A percentile compares a stretch with the other conserved stretches of the same genome.
Evolutionary conservation across 441 rosid genomes (phyloP).

Genomic region (Daphne laureola): DNA sequence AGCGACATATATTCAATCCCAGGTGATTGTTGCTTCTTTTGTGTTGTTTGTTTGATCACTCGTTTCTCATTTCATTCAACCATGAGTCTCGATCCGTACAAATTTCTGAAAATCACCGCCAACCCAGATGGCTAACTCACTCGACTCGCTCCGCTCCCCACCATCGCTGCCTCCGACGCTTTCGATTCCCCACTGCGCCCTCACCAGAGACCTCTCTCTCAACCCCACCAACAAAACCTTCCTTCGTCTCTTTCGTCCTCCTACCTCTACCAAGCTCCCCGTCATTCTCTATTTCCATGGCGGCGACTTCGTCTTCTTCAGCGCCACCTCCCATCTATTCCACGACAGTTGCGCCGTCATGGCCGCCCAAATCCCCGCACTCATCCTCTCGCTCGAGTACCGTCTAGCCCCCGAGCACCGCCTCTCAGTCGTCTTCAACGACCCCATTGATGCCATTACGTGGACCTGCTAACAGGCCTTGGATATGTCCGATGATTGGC

Average conservation of each 20-base stretch:
- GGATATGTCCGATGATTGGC: constrained; percentile 41
- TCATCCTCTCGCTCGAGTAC: constrained; percentile 68
- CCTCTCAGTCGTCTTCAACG: constrained; percentile 85
- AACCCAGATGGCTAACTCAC: background rate
- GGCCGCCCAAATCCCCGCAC: constrained; percentile 36
- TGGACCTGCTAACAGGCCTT: constrained; percentile 61
- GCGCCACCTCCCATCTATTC: constrained; percentile 37
- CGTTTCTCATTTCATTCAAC: no score
- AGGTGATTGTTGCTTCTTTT: no score
- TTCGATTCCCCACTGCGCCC: constrained; percentile 19
- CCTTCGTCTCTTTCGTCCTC: constrained; percentile 46
- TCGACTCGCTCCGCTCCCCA: constrained; percentile 32
- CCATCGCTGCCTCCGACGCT: constrained; percentile 25
- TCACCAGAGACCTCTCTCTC: constrained; percentile 47
- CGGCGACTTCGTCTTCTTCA: constrained; percentile 63
- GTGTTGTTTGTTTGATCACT: no score
- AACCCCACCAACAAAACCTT: constrained; percentile 36
- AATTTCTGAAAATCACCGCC: no score
- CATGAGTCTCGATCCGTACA: no score
- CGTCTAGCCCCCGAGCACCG: constrained; percentile 83
- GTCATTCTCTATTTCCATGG: constrained; percentile 65
- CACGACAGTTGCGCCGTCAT: constrained; percentile 46
- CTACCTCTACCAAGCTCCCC: constrained; percentile 41
- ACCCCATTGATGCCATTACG: constrained; percentile 50
- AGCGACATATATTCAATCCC: no score